These are phyloP conservation scores for Phytomonas sp. DNA, from an alignment of 208 protist genomes.

Conservation along the genomic window DNA sequence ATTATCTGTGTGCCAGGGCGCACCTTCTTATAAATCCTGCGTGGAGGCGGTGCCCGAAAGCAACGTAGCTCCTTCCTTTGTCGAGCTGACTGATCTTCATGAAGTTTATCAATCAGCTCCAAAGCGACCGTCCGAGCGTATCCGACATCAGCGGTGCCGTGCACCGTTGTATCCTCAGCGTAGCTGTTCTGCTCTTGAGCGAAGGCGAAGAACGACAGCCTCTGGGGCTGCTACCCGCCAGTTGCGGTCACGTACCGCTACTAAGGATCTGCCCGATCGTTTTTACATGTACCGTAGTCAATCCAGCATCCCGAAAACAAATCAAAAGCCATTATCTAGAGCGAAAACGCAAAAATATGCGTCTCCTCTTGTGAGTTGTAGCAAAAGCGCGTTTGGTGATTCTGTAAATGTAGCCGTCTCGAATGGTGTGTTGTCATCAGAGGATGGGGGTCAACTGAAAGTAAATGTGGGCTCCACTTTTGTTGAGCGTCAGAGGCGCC, in stretches of 20 bases:
- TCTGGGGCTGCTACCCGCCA: background rate
- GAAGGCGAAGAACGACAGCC: background rate
- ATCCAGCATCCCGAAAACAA: background rate
- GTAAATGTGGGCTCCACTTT: constrained; percentile 8
- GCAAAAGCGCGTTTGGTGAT: background rate
- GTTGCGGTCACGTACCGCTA: background rate
- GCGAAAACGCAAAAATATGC: background rate
- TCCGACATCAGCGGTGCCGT: background rate
- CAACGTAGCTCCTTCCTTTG: background rate
- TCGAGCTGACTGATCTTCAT: background rate
- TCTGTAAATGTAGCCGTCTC: background rate
- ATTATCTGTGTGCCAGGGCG: background rate
- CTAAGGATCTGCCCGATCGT: background rate
- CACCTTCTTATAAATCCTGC: background rate
- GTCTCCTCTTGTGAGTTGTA: background rate
- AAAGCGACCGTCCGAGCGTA: background rate
- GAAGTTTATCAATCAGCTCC: background rate
- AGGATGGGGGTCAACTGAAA: background rate
- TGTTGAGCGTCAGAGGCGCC: constrained; percentile 15
- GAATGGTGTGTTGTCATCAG: background rate
- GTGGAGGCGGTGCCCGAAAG: background rate
- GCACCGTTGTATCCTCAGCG: no score
- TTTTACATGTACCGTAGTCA: background rate
- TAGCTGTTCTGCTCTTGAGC: background rate
- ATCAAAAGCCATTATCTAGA: background rate